phyloP scores from a whole-genome alignment of 2,329 filamentous ascomycete species.

The Aphanocladium album region DNA sequence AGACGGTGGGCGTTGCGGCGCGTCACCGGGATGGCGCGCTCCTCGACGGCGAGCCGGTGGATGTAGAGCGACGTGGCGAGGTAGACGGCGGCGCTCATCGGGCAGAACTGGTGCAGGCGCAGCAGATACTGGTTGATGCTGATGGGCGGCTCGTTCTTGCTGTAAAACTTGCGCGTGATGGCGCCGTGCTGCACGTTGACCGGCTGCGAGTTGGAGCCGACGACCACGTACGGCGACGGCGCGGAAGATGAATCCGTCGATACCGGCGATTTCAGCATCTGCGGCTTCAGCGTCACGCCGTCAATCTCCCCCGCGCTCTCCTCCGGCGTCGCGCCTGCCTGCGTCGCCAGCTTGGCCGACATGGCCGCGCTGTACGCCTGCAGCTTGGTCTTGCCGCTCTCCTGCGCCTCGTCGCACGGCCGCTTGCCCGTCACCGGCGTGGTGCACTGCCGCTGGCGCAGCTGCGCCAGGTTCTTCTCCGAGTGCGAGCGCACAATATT shows the following conservation, averaged over 20 bases:
- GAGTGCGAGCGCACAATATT: conserved; percentile 55
- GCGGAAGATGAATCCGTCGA: conserved; percentile 16
- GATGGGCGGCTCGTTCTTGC: conserved; percentile 79
- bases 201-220: conserved; percentile 66
- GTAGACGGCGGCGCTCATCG: conserved; percentile 90
- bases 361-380: conserved; percentile 25
- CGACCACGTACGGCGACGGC: conserved; percentile 51
- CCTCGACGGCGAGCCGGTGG: conserved; percentile 70
- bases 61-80: conserved; percentile 86
- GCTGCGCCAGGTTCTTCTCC: conserved; percentile 44
- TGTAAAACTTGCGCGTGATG: conserved; percentile 90
- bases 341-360: conserved; percentile 22
- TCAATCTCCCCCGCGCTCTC: conserved; percentile 39
- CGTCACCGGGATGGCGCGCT: conserved; percentile 75
- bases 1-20: conserved; percentile 81
- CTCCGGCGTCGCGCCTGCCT: conserved; percentile 13
- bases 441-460: conserved; percentile 28
- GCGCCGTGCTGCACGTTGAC: conserved; percentile 75
- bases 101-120: conserved; percentile 84
- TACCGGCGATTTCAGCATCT: conserved; percentile 25
- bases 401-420: conserved; percentile 6
- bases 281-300: conserved; percentile 45
- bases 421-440: conserved; percentile 11
- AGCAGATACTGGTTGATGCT: conserved; percentile 77
- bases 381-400: conserved; percentile 17